Percentiles rank a stretch among this genome's conserved stretches.
Conservation (phyloP, 2,329 filamentous ascomycete species). For the Ophiostoma ulmi region DNA sequence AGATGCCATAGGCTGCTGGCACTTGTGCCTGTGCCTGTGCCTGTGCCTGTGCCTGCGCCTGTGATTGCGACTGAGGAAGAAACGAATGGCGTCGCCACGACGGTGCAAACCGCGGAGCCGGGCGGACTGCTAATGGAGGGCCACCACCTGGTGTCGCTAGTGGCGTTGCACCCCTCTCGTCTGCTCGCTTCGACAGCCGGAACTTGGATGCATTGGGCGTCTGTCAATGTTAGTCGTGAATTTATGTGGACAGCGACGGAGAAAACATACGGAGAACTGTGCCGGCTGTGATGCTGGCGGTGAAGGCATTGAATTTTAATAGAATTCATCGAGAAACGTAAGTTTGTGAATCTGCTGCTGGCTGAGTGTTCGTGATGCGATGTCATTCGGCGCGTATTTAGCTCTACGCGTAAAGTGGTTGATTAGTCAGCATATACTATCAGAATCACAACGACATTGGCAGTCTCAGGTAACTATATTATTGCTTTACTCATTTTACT, state of each 20-base stretch:
- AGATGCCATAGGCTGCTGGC: neutral
- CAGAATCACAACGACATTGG: too few species aligned
- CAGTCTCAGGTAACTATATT: too few species aligned
- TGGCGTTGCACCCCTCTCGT: neutral
- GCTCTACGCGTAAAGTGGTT: neutral
- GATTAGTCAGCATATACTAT: neutral
- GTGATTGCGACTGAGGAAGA: slow-evolving; percentile 6
- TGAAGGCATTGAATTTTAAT: neutral
- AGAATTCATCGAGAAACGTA: neutral
- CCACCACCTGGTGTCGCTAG: neutral
- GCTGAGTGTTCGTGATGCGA: slow-evolving; percentile 1
- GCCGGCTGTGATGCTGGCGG: slow-evolving; percentile 17
- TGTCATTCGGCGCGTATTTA: neutral
- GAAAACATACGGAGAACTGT: slow-evolving; percentile 14
- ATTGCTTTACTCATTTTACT: neutral
- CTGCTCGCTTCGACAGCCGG: neutral
- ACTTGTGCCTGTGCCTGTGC: neutral
- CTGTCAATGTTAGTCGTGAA: neutral
- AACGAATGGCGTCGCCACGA: slow-evolving; percentile 16
- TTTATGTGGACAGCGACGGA: too few species aligned
- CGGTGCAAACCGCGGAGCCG: slow-evolving; percentile 21
- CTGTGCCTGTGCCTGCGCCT: neutral
- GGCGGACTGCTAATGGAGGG: slow-evolving; percentile 16
- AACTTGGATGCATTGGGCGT: slow-evolving; percentile 17
- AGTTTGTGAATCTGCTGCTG: neutral